Base-by-base conservation (phyloP, 2,329 filamentous ascomycete genomes). In the Alternaria postmessia region DNA sequence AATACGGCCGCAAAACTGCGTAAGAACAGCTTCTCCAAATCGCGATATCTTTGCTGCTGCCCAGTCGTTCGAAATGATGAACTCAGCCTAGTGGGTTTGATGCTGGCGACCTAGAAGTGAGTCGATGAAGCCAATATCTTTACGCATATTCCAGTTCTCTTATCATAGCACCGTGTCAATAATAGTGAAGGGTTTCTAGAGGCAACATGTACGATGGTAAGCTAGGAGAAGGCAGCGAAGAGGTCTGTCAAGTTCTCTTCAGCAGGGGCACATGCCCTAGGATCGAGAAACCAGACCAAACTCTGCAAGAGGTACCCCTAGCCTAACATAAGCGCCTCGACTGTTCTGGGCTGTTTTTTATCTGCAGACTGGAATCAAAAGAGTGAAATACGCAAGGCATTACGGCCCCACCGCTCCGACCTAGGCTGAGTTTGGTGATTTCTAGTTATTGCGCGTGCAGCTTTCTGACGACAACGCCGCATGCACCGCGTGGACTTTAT, bases 371-470 rank as follows among this genome's bases (percentile, higher is more conserved):
- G 32, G 26, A 42, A 47, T 28, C 41, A 30, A 46, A 48, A 53
- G 20, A 38, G 30, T 52, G 24, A 20, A n/a, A 48, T 20, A 46
- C 46, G 43, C 42, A 57, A 48, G 62, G 53, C 54, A 59, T 51
- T 49, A 56, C 67, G 69, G 68, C 65, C 70, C 61, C 62, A 53
- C 65, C 62, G 62, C 62, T 51, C 66, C 65, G 64, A 67, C 42
- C 60, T 28, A 47, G 65, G 46, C 28, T 62, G 52, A 47, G 47
- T 32, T 64, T 56, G 59, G 47, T 57, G 63, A 63, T 63, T 51
- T 62, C 47, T 36, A 65, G 57, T 67, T 69, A 71, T 73, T 72
- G 56, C 63, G 62, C 36, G 24, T 63, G 69, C 70, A 69, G 64
- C 28, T 36, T n/a, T n/a, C 49, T 49, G 43, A 55, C 42, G 42